phyloP scores from a whole-genome alignment of 768 basidiomycete genomes.

The Dictyophora rubrovolvata region DNA sequence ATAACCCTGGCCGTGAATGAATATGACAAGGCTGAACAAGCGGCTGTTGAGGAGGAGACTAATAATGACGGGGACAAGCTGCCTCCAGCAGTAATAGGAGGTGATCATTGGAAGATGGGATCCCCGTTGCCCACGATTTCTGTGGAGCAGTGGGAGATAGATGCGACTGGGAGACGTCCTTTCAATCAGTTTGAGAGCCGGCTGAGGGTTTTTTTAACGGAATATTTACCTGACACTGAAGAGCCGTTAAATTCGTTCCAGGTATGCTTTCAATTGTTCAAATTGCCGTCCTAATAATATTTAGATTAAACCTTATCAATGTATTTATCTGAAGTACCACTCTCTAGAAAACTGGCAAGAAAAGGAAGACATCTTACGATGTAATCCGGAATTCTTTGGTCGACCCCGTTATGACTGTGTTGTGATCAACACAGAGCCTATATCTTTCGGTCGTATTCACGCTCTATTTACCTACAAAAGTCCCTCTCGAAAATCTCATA shows the following conservation, averaged over 20 bases:
- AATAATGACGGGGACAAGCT: not conserved
- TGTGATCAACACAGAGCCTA: no score
- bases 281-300: no score
- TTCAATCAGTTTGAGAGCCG: not conserved
- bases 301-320: conserved; percentile 18
- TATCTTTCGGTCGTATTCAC: no score
- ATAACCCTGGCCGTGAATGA: conserved; percentile 20
- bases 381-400: conserved; percentile 9
- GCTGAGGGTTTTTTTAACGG: not conserved
- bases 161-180: not conserved
- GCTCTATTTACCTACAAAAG: no score
- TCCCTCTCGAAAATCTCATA: conserved; percentile 4
- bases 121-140: not conserved
- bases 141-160: not conserved
- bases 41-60: not conserved
- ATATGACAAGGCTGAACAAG: conserved; percentile 8
- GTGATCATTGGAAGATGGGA: not conserved
- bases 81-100: not conserved
- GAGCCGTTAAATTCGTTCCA: not conserved
- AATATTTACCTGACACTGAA: not conserved
- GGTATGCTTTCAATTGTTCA: not conserved
- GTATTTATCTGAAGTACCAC: conserved; percentile 16
- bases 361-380: no score
- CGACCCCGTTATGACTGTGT: not conserved
- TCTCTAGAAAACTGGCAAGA: no score